Evolutionary conservation across 1,284 basidiomycete species (phyloP), one percentile per base, ranked within the genome.

Genomic region (Tilletia setariae): DNA sequence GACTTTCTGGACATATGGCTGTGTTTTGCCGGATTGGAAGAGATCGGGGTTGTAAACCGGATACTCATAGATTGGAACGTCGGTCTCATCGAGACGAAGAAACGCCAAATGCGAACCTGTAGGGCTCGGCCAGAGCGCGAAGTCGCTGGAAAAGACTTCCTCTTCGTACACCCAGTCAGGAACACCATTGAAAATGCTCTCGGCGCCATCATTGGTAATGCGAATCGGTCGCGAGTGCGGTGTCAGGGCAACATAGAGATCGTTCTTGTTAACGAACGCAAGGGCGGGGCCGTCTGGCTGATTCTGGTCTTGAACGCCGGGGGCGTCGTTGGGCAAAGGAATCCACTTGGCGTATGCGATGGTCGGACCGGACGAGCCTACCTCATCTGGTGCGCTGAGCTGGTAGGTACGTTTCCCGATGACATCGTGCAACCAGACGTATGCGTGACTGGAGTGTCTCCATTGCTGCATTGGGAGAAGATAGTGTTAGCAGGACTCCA

Each of bases 81-180:
- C 84, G 0, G 91, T 90, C 85, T 98, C 95, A 83, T 98, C 93
- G 70, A 93, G 89, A 16, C 88, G 85, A 49, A 98, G 87, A 84
- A 90, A 98, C 0, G 93, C 92, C 44, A 98, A 76, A 72, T 90
- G 90, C 11, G 86, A 84, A 0, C 90, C 90, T 74, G 91, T 88
- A 0, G 94, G 94, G 32, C 90, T 90, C 90, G 92, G 97, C 93
- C 93, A 98, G 7, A 95, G 85, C 0, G 93, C 90, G 64, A 84
- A 89, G 76, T 93, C 89, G 43, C 84, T 80, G 3, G 86, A 84
- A 74, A 93, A 91, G 28, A 98, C 88, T 71, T 83, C 80, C 64
- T 77, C 75, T 65, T 79, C 78, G 61, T 80, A 79, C 15, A 78
- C 79, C 83, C 95, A 98, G 83, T 96, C 93, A 0, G 93, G 92